Percentiles rank a stretch among this genome's conserved stretches.
phyloP scores from a whole-genome alignment of 2,329 filamentous ascomycete species.

The Talaromyces amestolkiae region DNA sequence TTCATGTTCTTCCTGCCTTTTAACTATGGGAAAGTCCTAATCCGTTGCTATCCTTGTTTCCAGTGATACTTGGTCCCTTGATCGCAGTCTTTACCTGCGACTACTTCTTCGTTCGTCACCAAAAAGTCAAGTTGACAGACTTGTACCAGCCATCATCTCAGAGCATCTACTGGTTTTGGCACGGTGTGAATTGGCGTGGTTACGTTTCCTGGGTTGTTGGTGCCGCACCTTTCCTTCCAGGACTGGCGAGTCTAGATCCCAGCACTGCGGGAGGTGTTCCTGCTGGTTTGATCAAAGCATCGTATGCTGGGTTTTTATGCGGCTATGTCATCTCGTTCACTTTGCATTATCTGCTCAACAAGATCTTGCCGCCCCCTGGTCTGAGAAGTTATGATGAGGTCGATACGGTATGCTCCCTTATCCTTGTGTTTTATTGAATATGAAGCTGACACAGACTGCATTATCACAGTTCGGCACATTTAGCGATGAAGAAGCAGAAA shows the following conservation, averaged over 20 bases:
- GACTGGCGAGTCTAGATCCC: constrained; percentile 28
- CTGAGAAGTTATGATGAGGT: constrained; percentile 14
- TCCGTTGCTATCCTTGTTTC: no score
- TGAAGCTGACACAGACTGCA: no score
- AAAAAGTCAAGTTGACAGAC: constrained; percentile 44
- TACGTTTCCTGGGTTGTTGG: constrained; percentile 41
- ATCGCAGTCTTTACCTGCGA: constrained; percentile 33
- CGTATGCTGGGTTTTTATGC: constrained; percentile 44
- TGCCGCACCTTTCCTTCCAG: constrained; percentile 31
- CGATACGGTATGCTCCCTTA: constrained; percentile 11
- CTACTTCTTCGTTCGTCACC: constrained; percentile 36
- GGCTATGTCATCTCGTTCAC: constrained; percentile 42
- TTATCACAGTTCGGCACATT: not conserved
- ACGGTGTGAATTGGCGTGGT: constrained; percentile 48
- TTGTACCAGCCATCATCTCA: constrained; percentile 40
- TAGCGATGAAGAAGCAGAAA: constrained; percentile 2
- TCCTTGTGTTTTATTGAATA: no score
- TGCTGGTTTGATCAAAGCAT: constrained; percentile 38
- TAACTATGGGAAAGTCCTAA: no score
- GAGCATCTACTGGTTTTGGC: constrained; percentile 44
- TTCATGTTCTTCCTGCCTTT: no score
- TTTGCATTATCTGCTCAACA: constrained; percentile 33
- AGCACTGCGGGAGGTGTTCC: constrained; percentile 23
- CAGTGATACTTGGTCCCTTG: constrained; percentile 35
- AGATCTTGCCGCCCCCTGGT: constrained; percentile 26